Conservation (phyloP, 441 rosid species). For the Populus tomentosa region DNA sequence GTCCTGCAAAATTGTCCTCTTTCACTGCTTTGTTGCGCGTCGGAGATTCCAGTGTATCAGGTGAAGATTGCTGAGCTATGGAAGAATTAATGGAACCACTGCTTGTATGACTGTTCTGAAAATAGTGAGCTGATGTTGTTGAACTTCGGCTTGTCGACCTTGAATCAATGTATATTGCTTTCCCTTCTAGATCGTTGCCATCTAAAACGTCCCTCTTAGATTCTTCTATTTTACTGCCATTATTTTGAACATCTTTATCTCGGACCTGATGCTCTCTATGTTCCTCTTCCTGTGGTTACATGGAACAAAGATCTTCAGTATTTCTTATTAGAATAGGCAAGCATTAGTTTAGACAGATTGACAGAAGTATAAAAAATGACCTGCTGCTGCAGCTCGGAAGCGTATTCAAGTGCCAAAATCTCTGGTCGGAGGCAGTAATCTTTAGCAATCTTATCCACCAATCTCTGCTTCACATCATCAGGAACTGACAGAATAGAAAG, state of each 20-base stretch:
- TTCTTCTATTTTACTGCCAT: background rate
- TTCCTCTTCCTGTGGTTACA: conserved; percentile 25
- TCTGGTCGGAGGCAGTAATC: conserved; percentile 33
- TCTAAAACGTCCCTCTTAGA: conserved; percentile 4
- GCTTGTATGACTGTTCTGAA: conserved; percentile 17
- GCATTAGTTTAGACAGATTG: background rate
- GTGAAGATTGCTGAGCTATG: conserved; percentile 26
- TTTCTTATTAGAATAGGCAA: background rate
- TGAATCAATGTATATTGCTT: conserved; percentile 18
- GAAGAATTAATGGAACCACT: conserved; percentile 25
- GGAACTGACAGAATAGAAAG: conserved; percentile 43
- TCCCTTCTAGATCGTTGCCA: conserved; percentile 13
- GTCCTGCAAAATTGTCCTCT: background rate
- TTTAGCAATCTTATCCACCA: conserved; percentile 49
- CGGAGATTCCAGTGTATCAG: conserved; percentile 13
- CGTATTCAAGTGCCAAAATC: conserved; percentile 52
- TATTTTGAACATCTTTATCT: background rate
- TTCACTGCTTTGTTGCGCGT: conserved; percentile 12
- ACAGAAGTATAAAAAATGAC: conserved; percentile 16
- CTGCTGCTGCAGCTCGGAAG: conserved; percentile 41
- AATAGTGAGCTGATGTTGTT: background rate
- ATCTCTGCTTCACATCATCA: conserved; percentile 40
- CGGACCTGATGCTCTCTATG: background rate
- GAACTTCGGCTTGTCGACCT: background rate
- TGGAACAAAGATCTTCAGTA: background rate